These are phyloP conservation scores for Carex cristatella DNA, from an alignment of 176 grass and related monocot genomes.

Conservation along the genomic window DNA sequence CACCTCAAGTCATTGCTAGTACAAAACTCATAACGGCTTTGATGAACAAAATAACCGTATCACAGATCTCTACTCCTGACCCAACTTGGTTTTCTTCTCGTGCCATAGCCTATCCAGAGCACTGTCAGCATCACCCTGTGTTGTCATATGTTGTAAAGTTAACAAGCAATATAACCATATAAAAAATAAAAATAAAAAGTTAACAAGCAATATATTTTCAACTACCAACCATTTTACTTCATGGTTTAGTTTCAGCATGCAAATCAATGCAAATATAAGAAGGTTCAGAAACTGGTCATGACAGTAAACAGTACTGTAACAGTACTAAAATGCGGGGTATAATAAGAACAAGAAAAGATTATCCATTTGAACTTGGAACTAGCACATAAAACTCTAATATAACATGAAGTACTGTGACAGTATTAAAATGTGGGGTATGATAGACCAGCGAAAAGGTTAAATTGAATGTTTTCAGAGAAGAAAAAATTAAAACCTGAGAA, in stretches of 20 bases:
- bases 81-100: conserved; percentile 64
- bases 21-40: not conserved
- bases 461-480: not conserved
- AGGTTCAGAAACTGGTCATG: not conserved
- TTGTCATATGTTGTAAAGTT: not conserved
- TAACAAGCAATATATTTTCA: not conserved
- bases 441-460: not conserved
- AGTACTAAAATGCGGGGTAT: not conserved
- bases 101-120: conserved; percentile 83
- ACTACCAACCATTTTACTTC: not conserved
- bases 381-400: not conserved
- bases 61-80: conserved; percentile 45
- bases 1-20: not conserved
- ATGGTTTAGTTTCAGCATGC: not conserved
- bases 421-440: not conserved
- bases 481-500: conserved; percentile 46
- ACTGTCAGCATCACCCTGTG: conserved; percentile 67
- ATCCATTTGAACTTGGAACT: not conserved
- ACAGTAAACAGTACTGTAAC: not conserved
- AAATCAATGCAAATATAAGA: not conserved
- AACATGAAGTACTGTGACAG: too few relatives aligned
- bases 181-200: too few relatives aligned
- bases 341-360: not conserved
- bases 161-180: not conserved
- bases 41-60: not conserved